phyloP scores from a whole-genome alignment of 768 basidiomycete species.

The Exidia glandulosa region DNA sequence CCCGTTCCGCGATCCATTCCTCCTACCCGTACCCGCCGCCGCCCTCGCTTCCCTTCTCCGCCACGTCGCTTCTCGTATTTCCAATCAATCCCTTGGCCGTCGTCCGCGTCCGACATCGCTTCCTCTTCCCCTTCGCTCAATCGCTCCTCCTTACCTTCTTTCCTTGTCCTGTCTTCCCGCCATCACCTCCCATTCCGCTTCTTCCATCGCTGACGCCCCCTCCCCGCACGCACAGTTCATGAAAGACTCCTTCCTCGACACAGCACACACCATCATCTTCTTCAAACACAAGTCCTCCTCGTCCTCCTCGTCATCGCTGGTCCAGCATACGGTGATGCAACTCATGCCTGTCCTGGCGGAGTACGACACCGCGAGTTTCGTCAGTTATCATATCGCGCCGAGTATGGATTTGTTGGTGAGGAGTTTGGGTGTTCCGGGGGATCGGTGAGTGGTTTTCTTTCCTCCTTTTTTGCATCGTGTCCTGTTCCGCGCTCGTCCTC shows the following conservation, averaged over 20 bases:
- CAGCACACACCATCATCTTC: slow-evolving; percentile 79
- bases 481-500: too few relatives aligned
- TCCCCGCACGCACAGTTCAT: slow-evolving; percentile 54
- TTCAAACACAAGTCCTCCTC: slow-evolving; percentile 74
- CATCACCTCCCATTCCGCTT: not conserved
- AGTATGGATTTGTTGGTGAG: slow-evolving; percentile 86
- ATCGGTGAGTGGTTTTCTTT: slow-evolving; percentile 52
- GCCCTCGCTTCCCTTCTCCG: too few relatives aligned
- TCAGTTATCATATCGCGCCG: slow-evolving; percentile 82
- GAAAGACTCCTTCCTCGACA: slow-evolving; percentile 75
- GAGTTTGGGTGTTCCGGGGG: slow-evolving; percentile 79
- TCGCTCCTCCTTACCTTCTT: too few relatives aligned
- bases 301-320: too few relatives aligned
- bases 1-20: too few relatives aligned
- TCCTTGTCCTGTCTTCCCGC: too few relatives aligned
- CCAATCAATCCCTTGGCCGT: too few relatives aligned
- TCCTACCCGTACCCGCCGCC: too few relatives aligned
- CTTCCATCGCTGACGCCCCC: not conserved
- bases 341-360: slow-evolving; percentile 90
- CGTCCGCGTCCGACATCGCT: too few relatives aligned
- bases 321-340: slow-evolving; percentile 90
- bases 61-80: too few relatives aligned
- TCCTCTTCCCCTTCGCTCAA: too few relatives aligned
- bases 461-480: not conserved
- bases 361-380: slow-evolving; percentile 89